phyloP scores from a whole-genome alignment of 345 rosid species.

The Eutrema japonicum region DNA sequence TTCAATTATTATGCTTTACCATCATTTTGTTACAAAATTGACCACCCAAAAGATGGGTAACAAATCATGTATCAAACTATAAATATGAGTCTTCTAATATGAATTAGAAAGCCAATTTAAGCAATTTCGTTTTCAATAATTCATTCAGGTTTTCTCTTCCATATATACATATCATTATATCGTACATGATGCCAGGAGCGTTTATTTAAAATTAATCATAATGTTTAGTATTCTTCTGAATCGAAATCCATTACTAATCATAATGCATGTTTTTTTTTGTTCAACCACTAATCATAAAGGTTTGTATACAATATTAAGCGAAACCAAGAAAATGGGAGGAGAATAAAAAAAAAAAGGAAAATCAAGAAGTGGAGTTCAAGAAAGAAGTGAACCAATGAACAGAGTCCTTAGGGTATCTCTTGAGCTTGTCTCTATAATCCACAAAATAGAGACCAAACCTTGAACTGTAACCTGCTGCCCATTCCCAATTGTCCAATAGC shows the following conservation, averaged over 20 bases:
- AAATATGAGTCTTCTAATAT: neutral
- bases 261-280: neutral
- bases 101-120: constrained; percentile 2
- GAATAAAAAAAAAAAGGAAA: neutral
- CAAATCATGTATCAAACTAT: neutral
- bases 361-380: constrained; percentile 53
- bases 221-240: neutral
- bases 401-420: constrained; percentile 90
- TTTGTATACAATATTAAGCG: neutral
- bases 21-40: constrained; percentile 1
- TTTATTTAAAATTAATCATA: neutral
- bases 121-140: constrained; percentile 6
- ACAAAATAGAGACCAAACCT: constrained; percentile 92
- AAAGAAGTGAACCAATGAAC: constrained; percentile 93
- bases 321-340: neutral
- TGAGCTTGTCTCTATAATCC: constrained; percentile 77
- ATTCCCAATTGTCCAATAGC: constrained; percentile 91
- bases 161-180: no score
- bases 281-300: no score
- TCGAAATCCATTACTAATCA: constrained; percentile 12
- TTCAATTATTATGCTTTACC: constrained; percentile 18
- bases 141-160: neutral
- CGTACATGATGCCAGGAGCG: neutral
- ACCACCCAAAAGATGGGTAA: neutral
- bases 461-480: constrained; percentile 87